Evolutionary conservation across 2,329 filamentous ascomycete genomes (phyloP), one percentile per base, ranked within the genome.

Genomic region (Teratosphaeriaceae sp.): DNA sequence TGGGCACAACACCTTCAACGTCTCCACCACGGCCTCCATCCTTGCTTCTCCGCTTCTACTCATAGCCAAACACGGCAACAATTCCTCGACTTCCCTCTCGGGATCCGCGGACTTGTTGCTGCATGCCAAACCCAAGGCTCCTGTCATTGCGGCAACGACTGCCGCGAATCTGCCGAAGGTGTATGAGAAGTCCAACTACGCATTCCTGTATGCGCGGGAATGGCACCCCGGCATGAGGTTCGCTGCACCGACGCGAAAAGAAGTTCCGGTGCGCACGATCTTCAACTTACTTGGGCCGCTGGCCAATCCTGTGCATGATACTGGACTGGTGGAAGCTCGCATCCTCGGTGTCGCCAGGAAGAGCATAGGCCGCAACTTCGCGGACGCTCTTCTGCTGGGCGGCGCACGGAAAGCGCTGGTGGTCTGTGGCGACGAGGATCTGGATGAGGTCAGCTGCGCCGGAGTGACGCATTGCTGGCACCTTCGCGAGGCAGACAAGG

Each of bases 1-100:
- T 70, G 84, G 85, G 16, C 89, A 97, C 74, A 88, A 94, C 65
- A 98, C 92, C 24, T 98, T 95, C 79, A 98, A 98, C 66, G 90
- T 98, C 63, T 92, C 85, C 55, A 98, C 92, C 3, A 95, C 92
- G 5, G 80, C 92, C 2, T 95, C 88, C 15, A 96, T 98, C 60
- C 73, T 98, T 38, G 88, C 87, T 36, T 94, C 88, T 5, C 81
- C 88, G 3, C 72, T 94, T 21, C 77, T 98, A 26, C 75, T 94
- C 57, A 76, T 95, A 44, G 87, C 85, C 52, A 98, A 98, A 70
- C 92, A 98, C 68, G 92, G 92, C 51, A 98, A 98, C 72, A 83
- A 85, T 53, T 89, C 92, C 31, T 92, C 88, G 42, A 97, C 92
- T 2, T 96, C 89, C 42, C 89, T 92, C 60, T 97, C 90, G 2